phyloP scores from a whole-genome alignment of 495 filamentous ascomycete genomes.

The Penicillium chermesinum region DNA sequence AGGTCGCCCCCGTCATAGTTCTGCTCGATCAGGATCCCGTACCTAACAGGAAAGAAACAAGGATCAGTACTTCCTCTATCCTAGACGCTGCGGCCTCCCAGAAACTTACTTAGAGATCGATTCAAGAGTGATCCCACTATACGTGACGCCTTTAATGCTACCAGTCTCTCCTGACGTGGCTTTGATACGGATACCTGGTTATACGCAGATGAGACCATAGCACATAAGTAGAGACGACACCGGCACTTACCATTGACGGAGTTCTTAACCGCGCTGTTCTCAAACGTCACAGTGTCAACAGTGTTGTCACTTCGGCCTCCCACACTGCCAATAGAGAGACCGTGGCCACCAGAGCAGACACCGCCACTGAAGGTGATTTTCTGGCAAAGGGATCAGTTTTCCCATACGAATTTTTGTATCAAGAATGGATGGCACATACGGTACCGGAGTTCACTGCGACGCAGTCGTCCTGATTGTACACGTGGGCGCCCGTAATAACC shows the following conservation, averaged over 20 bases:
- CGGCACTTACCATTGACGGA: slow-evolving; percentile 40
- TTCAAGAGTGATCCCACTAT: slow-evolving; percentile 19
- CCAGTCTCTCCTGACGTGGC: slow-evolving; percentile 21
- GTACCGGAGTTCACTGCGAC: slow-evolving; percentile 52
- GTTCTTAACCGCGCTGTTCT: slow-evolving; percentile 41
- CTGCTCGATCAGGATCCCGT: slow-evolving; percentile 61
- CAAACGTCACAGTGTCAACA: slow-evolving; percentile 47
- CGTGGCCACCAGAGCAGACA: slow-evolving; percentile 51
- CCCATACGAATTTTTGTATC: slow-evolving; percentile 1
- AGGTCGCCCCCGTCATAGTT: slow-evolving; percentile 55
- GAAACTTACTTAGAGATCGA: slow-evolving; percentile 17
- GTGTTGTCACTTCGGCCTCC: slow-evolving; percentile 54
- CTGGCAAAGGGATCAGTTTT: no score
- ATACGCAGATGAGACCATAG: no score
- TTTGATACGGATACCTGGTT: slow-evolving; percentile 26
- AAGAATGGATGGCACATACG: slow-evolving; percentile 2
- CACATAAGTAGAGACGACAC: no score
- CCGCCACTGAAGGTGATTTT: slow-evolving; percentile 46
- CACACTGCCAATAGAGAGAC: slow-evolving; percentile 57
- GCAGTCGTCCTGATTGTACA: slow-evolving; percentile 65
- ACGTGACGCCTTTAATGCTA: slow-evolving; percentile 19
- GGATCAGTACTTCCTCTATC: no score
- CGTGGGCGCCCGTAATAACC: slow-evolving; percentile 49
- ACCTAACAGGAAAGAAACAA: no score
- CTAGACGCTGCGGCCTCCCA: not conserved